These are phyloP conservation scores for Lomentospora prolificans DNA, from an alignment of 2,329 filamentous ascomycete genomes.

Conservation along the genomic window DNA sequence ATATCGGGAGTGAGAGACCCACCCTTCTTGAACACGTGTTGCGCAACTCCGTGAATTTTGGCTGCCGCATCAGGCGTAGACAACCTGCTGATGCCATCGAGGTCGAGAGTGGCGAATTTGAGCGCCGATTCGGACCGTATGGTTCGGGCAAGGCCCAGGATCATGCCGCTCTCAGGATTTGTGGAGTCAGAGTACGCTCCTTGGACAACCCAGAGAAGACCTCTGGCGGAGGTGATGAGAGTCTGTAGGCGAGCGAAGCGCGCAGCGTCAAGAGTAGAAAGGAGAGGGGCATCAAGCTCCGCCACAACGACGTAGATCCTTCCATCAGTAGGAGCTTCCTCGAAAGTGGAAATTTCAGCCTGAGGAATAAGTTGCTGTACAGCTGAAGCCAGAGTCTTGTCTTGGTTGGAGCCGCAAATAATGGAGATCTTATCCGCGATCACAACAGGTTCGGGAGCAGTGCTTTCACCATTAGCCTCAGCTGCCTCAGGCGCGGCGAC, in stretches of 20 bases:
- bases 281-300: slow-evolving; percentile 33
- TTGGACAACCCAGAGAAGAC: slow-evolving; percentile 29
- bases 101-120: slow-evolving; percentile 32
- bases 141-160: slow-evolving; percentile 33
- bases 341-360: not conserved
- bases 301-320: slow-evolving; percentile 27
- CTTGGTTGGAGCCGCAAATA: not conserved
- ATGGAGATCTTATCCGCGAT: not conserved
- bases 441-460: no score
- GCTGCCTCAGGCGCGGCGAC: slow-evolving; percentile 12
- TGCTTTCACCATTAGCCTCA: not conserved
- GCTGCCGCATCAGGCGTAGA: not conserved
- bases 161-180: slow-evolving; percentile 30
- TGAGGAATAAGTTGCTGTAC: not conserved
- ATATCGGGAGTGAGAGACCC: slow-evolving; percentile 25
- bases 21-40: slow-evolving; percentile 20
- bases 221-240: slow-evolving; percentile 22
- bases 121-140: slow-evolving; percentile 36
- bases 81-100: slow-evolving; percentile 22
- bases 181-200: slow-evolving; percentile 26
- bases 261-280: slow-evolving; percentile 26
- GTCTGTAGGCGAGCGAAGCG: slow-evolving; percentile 28
- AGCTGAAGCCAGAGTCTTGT: not conserved
- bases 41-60: not conserved
- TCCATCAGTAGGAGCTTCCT: not conserved